Evolutionary conservation across 2,329 filamentous ascomycete species (phyloP).

Genomic region (Myriosclerotinia scirpicola): DNA sequence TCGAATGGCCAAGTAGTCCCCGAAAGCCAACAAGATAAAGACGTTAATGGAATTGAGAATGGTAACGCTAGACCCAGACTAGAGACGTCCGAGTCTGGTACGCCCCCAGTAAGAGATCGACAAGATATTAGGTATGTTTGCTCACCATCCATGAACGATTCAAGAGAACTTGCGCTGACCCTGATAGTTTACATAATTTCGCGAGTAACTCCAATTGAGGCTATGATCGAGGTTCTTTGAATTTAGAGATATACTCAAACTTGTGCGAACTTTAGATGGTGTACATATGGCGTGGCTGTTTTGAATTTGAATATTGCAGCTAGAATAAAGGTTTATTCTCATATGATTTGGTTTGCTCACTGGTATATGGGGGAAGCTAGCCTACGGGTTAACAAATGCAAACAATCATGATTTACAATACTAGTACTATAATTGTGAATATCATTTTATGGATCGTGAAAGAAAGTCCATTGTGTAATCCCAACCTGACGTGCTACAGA

Average conservation of each 20-base stretch:
- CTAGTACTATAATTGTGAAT: neutral
- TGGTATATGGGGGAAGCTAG: neutral
- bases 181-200: slow-evolving; percentile 25
- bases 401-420: neutral
- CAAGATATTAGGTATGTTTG: slow-evolving; percentile 40
- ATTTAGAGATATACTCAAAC: neutral
- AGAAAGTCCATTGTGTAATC: no score
- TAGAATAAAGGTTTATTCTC: neutral
- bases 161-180: slow-evolving; percentile 4
- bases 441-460: neutral
- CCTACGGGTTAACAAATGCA: neutral
- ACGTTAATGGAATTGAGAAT: slow-evolving; percentile 30
- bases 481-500: no score
- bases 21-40: slow-evolving; percentile 24
- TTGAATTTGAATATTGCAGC: neutral
- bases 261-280: neutral
- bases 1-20: slow-evolving; percentile 57
- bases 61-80: slow-evolving; percentile 34
- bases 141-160: neutral
- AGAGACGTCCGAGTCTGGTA: slow-evolving; percentile 36
- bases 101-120: slow-evolving; percentile 40
- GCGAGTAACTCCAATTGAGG: slow-evolving; percentile 35
- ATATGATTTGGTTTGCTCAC: neutral
- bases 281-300: neutral
- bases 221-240: slow-evolving; percentile 30